phyloP scores from a whole-genome alignment of 1,284 basidiomycete genomes.

The Hemileia vastatrix region DNA sequence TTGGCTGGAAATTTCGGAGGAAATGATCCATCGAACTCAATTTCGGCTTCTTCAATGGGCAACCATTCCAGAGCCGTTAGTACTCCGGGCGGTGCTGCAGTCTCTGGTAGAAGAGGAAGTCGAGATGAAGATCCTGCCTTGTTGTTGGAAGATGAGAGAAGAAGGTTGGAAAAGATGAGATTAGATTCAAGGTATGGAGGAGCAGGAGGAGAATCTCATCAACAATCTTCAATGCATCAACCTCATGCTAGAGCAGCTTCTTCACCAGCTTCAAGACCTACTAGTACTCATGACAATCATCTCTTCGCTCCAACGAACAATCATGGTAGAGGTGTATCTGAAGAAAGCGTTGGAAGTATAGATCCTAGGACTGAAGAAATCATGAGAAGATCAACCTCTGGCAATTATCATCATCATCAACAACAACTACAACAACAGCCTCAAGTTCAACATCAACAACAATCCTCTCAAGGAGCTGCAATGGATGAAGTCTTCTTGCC shows the following conservation, averaged over 20 bases:
- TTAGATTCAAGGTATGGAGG: constrained; percentile 1
- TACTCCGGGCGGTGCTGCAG: background rate
- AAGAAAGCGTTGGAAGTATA: constrained; percentile 1
- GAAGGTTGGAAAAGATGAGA: constrained; percentile 29
- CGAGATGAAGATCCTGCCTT: background rate
- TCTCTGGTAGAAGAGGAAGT: background rate
- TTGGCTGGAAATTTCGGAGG: background rate
- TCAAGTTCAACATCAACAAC: constrained; percentile 12
- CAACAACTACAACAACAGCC: constrained; percentile 23
- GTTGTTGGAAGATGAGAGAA: constrained; percentile 27
- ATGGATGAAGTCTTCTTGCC: constrained; percentile 36
- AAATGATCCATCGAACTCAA: background rate
- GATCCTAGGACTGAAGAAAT: background rate
- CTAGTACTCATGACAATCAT: background rate
- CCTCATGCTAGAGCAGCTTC: background rate
- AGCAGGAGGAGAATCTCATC: too few relatives aligned
- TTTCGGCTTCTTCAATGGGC: background rate
- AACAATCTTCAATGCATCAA: background rate
- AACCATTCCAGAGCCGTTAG: background rate
- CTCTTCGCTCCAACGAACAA: background rate
- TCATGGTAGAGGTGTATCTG: background rate
- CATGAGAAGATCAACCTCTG: background rate
- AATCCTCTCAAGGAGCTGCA: constrained; percentile 21
- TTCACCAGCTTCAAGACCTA: background rate
- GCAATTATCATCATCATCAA: constrained; percentile 9